Base-by-base conservation (phyloP, 2,329 filamentous ascomycete genomes). In the Colletotrichum eremochloae region DNA sequence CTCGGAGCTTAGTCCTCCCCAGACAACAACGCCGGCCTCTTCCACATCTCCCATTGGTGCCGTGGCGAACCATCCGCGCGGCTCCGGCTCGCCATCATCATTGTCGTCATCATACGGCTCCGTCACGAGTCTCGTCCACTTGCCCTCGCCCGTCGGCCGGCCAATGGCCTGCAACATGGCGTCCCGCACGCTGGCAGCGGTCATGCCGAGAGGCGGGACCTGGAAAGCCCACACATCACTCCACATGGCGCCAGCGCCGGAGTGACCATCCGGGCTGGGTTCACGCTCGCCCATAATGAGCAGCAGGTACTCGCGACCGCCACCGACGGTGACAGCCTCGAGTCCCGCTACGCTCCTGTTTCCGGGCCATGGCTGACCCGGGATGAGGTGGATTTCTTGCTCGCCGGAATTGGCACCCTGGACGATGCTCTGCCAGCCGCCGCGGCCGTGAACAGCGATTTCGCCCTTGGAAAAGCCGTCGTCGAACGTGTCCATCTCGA, bases 161-260 rank as follows among this genome's bases (percentile, higher is more conserved):
- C 88, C 88, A 5, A 89, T 79, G 50, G 85, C 85, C 73, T 86
- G 85, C 79, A 84, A 81, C 65, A 90, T 82, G n/a, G 88, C 87
- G 70, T 90, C 84, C 40, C 86, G 85, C 72, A 91, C 80, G 76
- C 87, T 87, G 2, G 88, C 88, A 0, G 85, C 82, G 18, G 86
- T 87, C 83, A 87, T 86, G 68, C 86, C 85, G 58, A 85, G 79
- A 12, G 88, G 85, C 12, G 88, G 89, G 24, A 90, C 84, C 80
- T 90, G 88, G 80, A 90, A 92, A 20, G 86, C 85, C 91, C 91
- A 93, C 24, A 91, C 86, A 77, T 92, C 90, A 74, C 84, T 81
- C 81, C 85, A 86, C 79, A 90, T 91, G 70, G 83, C 84, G 33
- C 87, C 88, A 2, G 87, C 85, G 20, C 81, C 86, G 24, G 83